Evolutionary conservation across 169 alveolate species (phyloP), one percentile per base, ranked within the genome.

Genomic region (Eimeria nieschulzi): DNA sequence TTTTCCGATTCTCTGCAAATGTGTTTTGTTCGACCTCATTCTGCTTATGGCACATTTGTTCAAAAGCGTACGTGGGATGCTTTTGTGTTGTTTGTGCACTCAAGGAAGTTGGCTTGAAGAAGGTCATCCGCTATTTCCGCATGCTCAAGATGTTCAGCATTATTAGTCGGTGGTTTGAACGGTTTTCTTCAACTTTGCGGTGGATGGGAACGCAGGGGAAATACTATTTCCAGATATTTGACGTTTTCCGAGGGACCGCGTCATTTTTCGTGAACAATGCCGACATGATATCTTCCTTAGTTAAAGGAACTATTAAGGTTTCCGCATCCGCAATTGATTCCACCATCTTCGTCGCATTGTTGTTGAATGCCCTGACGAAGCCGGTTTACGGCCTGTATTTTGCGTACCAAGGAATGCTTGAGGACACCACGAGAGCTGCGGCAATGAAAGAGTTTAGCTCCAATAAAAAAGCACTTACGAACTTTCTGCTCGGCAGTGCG

Each of bases 331-430:
- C 83, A 0, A 6, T 75, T 26, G 83, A 75, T 25, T 9, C 64
- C 5, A 75, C 83, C 7, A 26, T 75, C 13, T 75, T 75, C 26
- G 12, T 26, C 83, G 83, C 83, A 5, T 1, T 75, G 61, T 51
- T 75, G 12, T 25, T 75, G 13, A 75, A 51, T 63, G 83, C 83
- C 59, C 39, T 75, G 33, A 75, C 83, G 7, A 75, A 75, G 23
- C 83, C 83, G 26, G 83, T 75, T 39, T 75, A 75, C 19, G 83
- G 83, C n/a, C 33, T 75, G 8, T 75, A 75, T 25, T 75, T 75
- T 9, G 83, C 83, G 2, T 75, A 75, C 66, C 83, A 75, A 75
- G 83, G 83, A 0, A 39, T 75, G 83, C 83, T 75, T 25, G 83
- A 75, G 9, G 83, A 75, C 33, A 75, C 39, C 12, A 39, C 83